Percentiles rank a stretch among this genome's conserved stretches.
Conservation (phyloP, 257 asterid species). For the Solanum gandarillasii region DNA sequence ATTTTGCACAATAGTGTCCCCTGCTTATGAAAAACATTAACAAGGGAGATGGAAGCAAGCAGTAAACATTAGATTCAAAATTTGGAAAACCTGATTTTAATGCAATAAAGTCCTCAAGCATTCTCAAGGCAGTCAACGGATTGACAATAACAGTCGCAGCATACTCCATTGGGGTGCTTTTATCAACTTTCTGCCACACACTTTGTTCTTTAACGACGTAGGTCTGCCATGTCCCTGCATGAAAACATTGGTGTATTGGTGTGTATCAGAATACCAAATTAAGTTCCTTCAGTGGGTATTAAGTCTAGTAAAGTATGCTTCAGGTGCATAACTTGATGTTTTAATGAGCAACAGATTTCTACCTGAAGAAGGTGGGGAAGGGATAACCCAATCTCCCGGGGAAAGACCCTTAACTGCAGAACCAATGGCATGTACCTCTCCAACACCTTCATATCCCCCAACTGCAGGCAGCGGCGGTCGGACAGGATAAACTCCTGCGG, state of each 20-base stretch:
- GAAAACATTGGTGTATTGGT: background rate
- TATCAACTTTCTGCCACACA: conserved; percentile 74
- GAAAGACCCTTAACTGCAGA: conserved; percentile 54
- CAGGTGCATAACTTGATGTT: background rate
- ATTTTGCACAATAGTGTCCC: conserved; percentile 86
- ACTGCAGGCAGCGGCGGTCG: conserved; percentile 88
- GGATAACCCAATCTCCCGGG: conserved; percentile 89
- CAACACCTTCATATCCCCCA: conserved; percentile 99
- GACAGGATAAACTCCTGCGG: conserved; percentile 83
- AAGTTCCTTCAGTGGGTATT: background rate
- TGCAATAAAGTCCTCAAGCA: conserved; percentile 85
- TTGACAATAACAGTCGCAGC: conserved; percentile 87
- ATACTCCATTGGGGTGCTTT: conserved; percentile 66
- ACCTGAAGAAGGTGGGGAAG: conserved; percentile 95
- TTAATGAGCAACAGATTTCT: background rate
- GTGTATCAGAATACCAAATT: background rate
- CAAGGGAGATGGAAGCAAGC: background rate
- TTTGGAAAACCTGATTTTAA: conserved; percentile 59
- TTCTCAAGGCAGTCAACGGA: conserved; percentile 84
- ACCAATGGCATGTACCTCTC: conserved; percentile 74
- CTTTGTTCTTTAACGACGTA: conserved; percentile 73
- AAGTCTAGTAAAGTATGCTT: background rate
- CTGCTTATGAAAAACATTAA: conserved; percentile 25
- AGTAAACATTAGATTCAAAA: background rate
- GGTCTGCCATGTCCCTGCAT: conserved; percentile 92